Base-by-base conservation (phyloP, 2,329 filamentous ascomycete species). In the Aspergillus pseudoglaucus region DNA sequence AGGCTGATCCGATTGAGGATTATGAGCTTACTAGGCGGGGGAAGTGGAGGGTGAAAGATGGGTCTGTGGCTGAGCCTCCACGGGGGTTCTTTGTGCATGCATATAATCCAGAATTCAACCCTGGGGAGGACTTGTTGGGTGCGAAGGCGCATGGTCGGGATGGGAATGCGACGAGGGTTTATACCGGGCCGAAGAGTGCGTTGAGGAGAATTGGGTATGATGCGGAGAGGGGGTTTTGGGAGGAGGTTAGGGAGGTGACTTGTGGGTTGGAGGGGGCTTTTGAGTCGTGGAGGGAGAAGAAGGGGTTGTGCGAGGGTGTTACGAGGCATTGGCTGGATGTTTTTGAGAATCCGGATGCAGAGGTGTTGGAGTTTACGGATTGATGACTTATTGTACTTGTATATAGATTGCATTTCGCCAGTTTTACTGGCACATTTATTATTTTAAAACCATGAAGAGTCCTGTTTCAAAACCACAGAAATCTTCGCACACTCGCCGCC, bases 61-160 rank as follows among this genome's bases (percentile, higher is more conserved):
- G 44, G 1, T 50, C 52, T 9, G 37, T 53, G 2, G 53, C 57
- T 12, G 47, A 54, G 35, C 32, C 61, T 30, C 61, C 56, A 2
- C 47, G 53, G 4, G 53, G 45, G 10, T 62, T 62, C 33, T 67
- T 67, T 33, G 49, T 69, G 6, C 65, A 69, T 44, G 60, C 63
- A 3, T 58, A 60, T 38, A 48, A 49, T 39, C 60, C 53, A 14
- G 61, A 68, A 40, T 61, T 69, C 30, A 63, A 68, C 38, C 64
- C 65, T 0, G 52, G 53, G 17, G 51, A 52, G 14, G 54, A 57
- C 2, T 48, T 66, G 2, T 55, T 63, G 27, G 59, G 58, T 1
- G 43, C 56, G 3, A 55, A 54, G 20, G 47, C 53, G 12, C 50
- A 57, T 2, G 56, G 51, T 8, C 52, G 49, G 37, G 58, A 58